Evolutionary conservation across 2,329 filamentous ascomycete species (phyloP), one percentile per base, ranked within the genome.

Genomic region (Akanthomyces uredinophilus): DNA sequence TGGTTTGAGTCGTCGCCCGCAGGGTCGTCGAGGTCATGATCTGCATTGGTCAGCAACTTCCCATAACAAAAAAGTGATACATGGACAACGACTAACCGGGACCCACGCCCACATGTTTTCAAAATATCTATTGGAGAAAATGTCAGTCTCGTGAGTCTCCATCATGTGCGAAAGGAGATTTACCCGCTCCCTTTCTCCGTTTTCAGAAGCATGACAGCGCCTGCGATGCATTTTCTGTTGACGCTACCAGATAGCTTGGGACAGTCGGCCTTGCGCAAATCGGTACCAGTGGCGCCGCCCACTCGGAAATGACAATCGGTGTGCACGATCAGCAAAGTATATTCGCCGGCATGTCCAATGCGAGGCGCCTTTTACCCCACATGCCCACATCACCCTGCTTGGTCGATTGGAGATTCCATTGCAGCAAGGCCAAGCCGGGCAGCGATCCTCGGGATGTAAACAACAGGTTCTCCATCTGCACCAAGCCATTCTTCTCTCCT

Each of bases 21-120:
- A 18, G 32, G 67, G 66, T 82, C 78, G 65, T 85, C 83, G 24
- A 85, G 73, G 58, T 85, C 83, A 65, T 86, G 83, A 64, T 85
- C 83, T 24, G 10, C 32, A 4, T 35, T 35, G 32, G 32, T 35
- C 32, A 35, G 32, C 32, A 39, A 53, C 18, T 32, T 14, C 4
- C 3, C 13, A 8, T 4, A 35, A 8, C 32, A 8, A 8, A 11
- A 35, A 35, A 35, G 32, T 11, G 10, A 35, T 35, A 8, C 6
- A 35, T 35, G 10, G 32, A 11, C 4, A 35, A 8, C 32, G 32
- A 35, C 32, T 8, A 2, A 35, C 32, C 32, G 32, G 7, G 5
- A 35, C 32, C 32, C 32, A 35, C 32, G 32, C 32, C 32, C 32
- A 35, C 7, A 35, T 11, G 10, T 35, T 35, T 8, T 35, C 32